Conservation (phyloP, 768 basidiomycete species). For the Panus rudis region DNA sequence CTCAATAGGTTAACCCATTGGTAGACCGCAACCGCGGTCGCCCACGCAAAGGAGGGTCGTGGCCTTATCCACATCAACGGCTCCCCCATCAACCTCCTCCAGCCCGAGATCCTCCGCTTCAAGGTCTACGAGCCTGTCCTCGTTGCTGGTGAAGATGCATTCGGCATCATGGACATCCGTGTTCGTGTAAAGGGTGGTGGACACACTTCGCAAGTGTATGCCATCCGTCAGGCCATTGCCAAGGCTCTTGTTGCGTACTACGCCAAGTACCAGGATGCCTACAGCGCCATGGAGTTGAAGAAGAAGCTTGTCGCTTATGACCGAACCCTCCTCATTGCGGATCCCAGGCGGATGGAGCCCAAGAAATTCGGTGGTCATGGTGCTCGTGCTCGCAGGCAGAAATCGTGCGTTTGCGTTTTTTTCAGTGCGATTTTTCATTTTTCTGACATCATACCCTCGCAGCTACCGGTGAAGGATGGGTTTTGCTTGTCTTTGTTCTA, state of each 20-base stretch:
- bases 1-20: neutral
- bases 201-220: conserved; percentile 98
- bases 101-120: conserved; percentile 92
- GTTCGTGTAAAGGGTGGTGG: conserved; percentile 99
- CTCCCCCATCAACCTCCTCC: conserved; percentile 91
- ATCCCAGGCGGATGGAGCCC: conserved; percentile 96
- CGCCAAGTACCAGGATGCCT: conserved; percentile 97
- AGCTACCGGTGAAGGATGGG: conserved; percentile 70
- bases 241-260: conserved; percentile 98
- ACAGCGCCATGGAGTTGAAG: conserved; percentile 95
- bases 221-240: conserved; percentile 97
- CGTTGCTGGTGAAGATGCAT: conserved; percentile 85
- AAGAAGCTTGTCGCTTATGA: conserved; percentile 97
- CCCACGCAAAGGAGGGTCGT: conserved; percentile 92
- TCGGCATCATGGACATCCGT: conserved; percentile 86
- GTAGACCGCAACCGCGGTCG: conserved; percentile 96
- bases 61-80: conserved; percentile 97
- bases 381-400: conserved; percentile 97
- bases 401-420: conserved; percentile 52
- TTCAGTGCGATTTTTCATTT: neutral
- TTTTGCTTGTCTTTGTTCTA: conserved; percentile 30
- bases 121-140: conserved; percentile 98
- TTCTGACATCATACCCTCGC: conserved; percentile 8
- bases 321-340: conserved; percentile 82
- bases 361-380: conserved; percentile 99